These are phyloP conservation scores for Zygosaccharomyces sapae DNA, from an alignment of 1,139 yeast genomes.

Conservation along the genomic window DNA sequence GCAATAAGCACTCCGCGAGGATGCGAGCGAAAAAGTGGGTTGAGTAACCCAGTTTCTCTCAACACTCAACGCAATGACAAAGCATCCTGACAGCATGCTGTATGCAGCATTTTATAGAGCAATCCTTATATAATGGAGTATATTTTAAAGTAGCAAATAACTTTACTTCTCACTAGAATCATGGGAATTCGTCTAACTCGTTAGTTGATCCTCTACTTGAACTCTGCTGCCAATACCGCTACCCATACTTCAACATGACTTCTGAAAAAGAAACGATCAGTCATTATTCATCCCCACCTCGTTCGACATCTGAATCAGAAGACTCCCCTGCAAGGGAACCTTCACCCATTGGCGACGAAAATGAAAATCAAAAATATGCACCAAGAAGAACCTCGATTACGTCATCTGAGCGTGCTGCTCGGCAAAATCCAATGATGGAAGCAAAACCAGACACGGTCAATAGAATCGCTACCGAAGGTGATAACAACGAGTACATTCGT, in stretches of 20 bases:
- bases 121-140: no score
- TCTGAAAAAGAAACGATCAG: slow-evolving; percentile 20
- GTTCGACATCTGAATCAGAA: background rate
- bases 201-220: no score
- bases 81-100: no score
- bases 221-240: background rate
- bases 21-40: no score
- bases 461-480: slow-evolving; percentile 39
- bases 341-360: background rate
- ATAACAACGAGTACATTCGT: slow-evolving; percentile 54
- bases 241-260: slow-evolving; percentile 4
- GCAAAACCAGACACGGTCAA: slow-evolving; percentile 9
- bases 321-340: background rate
- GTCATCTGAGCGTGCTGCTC: background rate
- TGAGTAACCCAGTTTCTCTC: no score
- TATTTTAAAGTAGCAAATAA: no score
- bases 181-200: no score
- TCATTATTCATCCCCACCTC: slow-evolving; percentile 13
- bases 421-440: slow-evolving; percentile 1
- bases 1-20: no score
- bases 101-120: no score
- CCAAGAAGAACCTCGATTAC: background rate
- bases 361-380: background rate
- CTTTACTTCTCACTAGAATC: no score
- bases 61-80: no score